Conservation (phyloP, 345 rosid genomes). For the Crucihimalaya himalaica region DNA sequence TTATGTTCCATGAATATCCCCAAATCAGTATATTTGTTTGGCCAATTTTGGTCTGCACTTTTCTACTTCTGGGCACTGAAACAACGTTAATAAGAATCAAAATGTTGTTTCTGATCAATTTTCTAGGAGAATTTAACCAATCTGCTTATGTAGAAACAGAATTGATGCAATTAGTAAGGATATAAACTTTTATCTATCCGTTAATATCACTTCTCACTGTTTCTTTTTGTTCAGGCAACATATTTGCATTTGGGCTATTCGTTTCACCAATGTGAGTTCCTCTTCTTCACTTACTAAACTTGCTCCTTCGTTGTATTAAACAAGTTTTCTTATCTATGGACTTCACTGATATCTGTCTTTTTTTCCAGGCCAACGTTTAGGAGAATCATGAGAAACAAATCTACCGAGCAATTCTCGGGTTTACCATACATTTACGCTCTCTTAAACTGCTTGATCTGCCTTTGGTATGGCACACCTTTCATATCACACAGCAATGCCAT, state of each 20-base stretch:
- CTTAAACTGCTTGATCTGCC: conserved; percentile 76
- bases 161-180: neutral
- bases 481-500: conserved; percentile 56
- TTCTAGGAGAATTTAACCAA: neutral
- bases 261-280: conserved; percentile 76
- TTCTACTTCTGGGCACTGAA: neutral
- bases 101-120: neutral
- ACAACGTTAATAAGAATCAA: neutral
- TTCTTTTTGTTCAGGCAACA: conserved; percentile 65
- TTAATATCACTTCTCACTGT: neutral
- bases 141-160: neutral
- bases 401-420: conserved; percentile 84
- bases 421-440: conserved; percentile 83
- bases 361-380: conserved; percentile 74
- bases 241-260: conserved; percentile 82
- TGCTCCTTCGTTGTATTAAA: neutral
- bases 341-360: conserved; percentile 3
- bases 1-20: conserved; percentile 15
- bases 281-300: neutral
- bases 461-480: conserved; percentile 83
- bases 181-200: neutral
- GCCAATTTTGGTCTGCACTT: neutral
- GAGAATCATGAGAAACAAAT: conserved; percentile 74
- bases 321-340: neutral
- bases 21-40: conserved; percentile 6